Percentiles rank a stretch among this genome's conserved stretches.
Conservation (phyloP, 2,329 filamentous ascomycete species). For the Monosporascus sp. region DNA sequence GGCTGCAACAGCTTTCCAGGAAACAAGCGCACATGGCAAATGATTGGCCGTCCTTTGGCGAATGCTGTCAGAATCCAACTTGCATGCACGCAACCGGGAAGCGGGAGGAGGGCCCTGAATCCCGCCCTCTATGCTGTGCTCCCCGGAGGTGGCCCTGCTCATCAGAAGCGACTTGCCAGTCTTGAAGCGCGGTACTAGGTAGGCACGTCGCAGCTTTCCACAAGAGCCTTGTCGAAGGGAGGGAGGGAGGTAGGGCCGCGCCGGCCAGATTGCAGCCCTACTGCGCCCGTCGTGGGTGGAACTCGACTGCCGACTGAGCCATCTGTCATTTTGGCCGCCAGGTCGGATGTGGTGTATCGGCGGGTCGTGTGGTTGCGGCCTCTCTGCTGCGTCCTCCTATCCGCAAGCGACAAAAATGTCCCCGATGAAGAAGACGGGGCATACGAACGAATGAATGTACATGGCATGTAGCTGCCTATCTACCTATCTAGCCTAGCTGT, state of each 20-base stretch:
- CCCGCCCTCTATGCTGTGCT: neutral
- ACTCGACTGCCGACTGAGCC: neutral
- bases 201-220: neutral
- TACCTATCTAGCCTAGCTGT: too few relatives aligned
- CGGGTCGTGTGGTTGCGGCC: neutral
- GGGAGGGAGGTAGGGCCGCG: neutral
- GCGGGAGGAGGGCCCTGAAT: neutral
- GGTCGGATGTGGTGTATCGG: neutral
- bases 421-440: neutral
- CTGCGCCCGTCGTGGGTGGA: neutral
- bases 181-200: neutral
- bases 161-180: neutral
- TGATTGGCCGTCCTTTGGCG: neutral
- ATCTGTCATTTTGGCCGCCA: neutral
- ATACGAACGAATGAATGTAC: neutral
- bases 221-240: neutral
- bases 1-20: conserved; percentile 17
- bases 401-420: neutral
- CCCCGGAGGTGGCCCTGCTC: neutral
- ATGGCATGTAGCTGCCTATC: neutral
- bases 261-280: neutral
- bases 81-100: neutral
- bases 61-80: neutral
- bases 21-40: conserved; percentile 9
- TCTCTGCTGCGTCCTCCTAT: neutral